Base-by-base conservation (phyloP, 2,329 filamentous ascomycete genomes). In the Beauveria bassiana region DNA sequence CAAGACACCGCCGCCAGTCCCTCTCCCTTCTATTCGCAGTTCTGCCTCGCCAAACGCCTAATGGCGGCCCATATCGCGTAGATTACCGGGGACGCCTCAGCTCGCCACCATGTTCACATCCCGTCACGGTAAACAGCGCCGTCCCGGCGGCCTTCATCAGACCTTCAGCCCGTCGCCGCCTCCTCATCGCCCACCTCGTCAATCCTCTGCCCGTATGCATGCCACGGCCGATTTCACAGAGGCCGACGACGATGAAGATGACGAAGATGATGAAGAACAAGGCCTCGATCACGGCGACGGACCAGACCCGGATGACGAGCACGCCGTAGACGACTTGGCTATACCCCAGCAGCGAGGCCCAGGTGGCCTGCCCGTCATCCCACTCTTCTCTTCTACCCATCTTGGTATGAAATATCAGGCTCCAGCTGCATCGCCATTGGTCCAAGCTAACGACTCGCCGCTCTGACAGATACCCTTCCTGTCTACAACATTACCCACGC, bases 401-500 rank as follows among this genome's bases (percentile, higher is more conserved):
- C 81, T 96, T 66, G 89, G 89, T 91, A 79, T 59, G 72, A 45
- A 46, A 61, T 49, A 50, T 28, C 45, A 46, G 64, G 64, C 61
- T 20, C 43, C 18, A 22, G 31, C 31, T 40, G 6, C 16, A 38
- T 16, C 20, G 9, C 31, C 22, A 18, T 40, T 50, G 26, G 49
- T 43, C 59, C 62, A 62, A 38, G 34, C 68, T 74, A 65, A 74
- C 65, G 31, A 22, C 20, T 50, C 12, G 38, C 65, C 24, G 20
- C n/a, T 22, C 31, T 20, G 46, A 8, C 69, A 93, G 93, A 96
- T 76, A 83, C 88, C 10, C 81, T 97, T 7, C 93, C 93, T 22
- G 86, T 96, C 62, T 97, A 97, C 78, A 89, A 87, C 73, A 86
- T 96, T 66, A 96, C 93, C 31, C 93, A 97, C 74, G 86, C 90